phyloP scores from a whole-genome alignment of 1,139 yeast genomes.

The Yamadazyma siamensis region DNA sequence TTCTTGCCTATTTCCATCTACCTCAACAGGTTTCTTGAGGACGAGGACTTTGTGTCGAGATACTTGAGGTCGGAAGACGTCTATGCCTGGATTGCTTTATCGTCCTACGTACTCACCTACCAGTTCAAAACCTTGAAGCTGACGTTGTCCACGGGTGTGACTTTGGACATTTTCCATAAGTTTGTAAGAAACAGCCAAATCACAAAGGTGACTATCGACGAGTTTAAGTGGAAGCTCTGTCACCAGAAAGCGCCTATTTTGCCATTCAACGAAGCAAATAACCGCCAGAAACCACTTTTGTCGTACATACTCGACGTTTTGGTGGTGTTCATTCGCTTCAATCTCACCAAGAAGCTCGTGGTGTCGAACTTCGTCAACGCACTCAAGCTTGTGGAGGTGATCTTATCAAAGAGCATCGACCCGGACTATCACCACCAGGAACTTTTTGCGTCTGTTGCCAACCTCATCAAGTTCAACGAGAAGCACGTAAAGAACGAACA shows the following conservation, averaged over 20 bases:
- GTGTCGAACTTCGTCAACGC: slow-evolving; percentile 22
- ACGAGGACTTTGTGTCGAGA: slow-evolving; percentile 4
- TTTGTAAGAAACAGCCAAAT: slow-evolving; percentile 10
- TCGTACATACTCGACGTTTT: slow-evolving; percentile 38
- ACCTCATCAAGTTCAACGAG: slow-evolving; percentile 24
- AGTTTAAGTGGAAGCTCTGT: slow-evolving; percentile 40
- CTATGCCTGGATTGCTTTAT: slow-evolving; percentile 35
- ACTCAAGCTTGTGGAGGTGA: slow-evolving; percentile 8
- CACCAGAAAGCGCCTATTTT: slow-evolving; percentile 38
- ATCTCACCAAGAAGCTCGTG: slow-evolving; percentile 34
- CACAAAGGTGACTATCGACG: slow-evolving; percentile 26
- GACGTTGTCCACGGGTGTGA: slow-evolving; percentile 21
- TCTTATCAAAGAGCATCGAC: slow-evolving; percentile 8
- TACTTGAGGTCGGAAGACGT: slow-evolving; percentile 15
- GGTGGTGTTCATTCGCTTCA: slow-evolving; percentile 36
- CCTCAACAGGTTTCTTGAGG: slow-evolving; percentile 8
- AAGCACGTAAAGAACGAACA: slow-evolving; percentile 13
- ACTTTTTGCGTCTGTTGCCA: slow-evolving; percentile 24
- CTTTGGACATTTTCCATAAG: slow-evolving; percentile 20
- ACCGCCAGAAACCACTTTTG: slow-evolving; percentile 26
- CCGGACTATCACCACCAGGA: slow-evolving; percentile 28
- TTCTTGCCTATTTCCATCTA: slow-evolving; percentile 24
- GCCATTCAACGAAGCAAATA: slow-evolving; percentile 22
- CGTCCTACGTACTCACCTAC: slow-evolving; percentile 36
- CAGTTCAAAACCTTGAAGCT: slow-evolving; percentile 27